These are phyloP conservation scores for Carallia pectinifolia DNA, from an alignment of 345 rosid species.

Conservation along the genomic window DNA sequence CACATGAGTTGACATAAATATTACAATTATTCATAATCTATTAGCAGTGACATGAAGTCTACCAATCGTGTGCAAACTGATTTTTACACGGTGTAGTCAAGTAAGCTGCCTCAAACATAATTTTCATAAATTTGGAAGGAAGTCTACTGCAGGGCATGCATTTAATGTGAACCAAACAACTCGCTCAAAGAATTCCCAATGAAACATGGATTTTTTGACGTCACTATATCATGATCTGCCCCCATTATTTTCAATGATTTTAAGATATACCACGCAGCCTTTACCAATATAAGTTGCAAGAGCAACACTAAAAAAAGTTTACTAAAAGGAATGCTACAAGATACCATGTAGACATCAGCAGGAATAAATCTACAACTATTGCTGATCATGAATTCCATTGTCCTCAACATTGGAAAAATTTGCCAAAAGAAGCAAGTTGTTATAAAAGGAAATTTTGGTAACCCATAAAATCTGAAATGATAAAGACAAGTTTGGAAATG, in stretches of 20 bases:
- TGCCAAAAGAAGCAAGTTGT: too few species aligned
- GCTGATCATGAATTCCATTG: too few species aligned
- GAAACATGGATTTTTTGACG: too few species aligned
- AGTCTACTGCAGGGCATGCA: too few species aligned
- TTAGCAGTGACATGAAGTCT: not conserved
- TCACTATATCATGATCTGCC: too few species aligned
- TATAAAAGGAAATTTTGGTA: not conserved
- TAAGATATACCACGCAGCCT: not conserved
- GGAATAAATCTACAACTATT: too few species aligned
- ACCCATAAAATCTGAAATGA: not conserved
- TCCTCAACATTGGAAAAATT: too few species aligned
- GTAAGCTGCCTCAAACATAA: not conserved
- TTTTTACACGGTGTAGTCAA: not conserved
- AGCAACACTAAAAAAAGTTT: not conserved
- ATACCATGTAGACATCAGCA: slow-evolving; percentile 8
- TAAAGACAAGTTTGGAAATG: not conserved
- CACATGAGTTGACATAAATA: not conserved
- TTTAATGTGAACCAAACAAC: too few species aligned
- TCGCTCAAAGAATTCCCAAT: too few species aligned
- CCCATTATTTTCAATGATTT: not conserved
- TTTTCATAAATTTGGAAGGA: not conserved
- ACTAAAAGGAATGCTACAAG: not conserved
- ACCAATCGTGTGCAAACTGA: not conserved
- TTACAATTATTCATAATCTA: not conserved
- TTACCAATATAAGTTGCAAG: not conserved